Evolutionary conservation across 352 stramenopile species (phyloP), one percentile per base, ranked within the genome.

Genomic region (Globisporangium sylvaticum): DNA sequence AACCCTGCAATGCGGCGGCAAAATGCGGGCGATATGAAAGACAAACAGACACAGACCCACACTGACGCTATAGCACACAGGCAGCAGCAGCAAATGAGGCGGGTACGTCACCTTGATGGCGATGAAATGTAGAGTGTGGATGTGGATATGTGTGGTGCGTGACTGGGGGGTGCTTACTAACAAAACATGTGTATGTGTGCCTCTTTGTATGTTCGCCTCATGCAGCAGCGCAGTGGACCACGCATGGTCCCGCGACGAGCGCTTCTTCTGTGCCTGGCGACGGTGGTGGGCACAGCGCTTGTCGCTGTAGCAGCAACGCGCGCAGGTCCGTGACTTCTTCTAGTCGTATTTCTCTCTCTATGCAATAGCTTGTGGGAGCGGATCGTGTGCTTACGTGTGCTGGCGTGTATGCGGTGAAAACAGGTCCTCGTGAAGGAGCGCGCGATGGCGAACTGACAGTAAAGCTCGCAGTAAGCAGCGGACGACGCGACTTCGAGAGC

Each of bases 211-310:
- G n/a, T 37, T 50, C 14, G 46, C 27, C 25, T 15, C 46, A 27
- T 31, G n/a, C 37, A 59, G 48, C 57, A 61, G 50, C 46, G 65
- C 31, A 59, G 44, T 54, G 44, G 64, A 64, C 48, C 53, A 58
- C 53, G 53, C 12, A n/a, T 58, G 53, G 53, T 34, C 15, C 53
- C 44, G 50, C 46, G 65, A 27, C 57, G 57, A 60, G 25, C 48
- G 65, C 57, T 64, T 39, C 56, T 69, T 42, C 48, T 69, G 27
- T 44, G 54, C 29, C 27, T 29, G 25, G 34, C 20, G 25, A 3
- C 53, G 5, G 46, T 52, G 8, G 55, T 54, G 15, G 57, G 32
- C 6, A 64, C 65, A 61, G 57, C 34, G 57, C 48, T 69, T 46
- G 65, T 61, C 46, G 65, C 57, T 61, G 25, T 48, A 52, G 57